Evolutionary conservation across 352 stramenopile genomes (phyloP), one percentile per base, ranked within the genome.

Genomic region (Pythium sp.): DNA sequence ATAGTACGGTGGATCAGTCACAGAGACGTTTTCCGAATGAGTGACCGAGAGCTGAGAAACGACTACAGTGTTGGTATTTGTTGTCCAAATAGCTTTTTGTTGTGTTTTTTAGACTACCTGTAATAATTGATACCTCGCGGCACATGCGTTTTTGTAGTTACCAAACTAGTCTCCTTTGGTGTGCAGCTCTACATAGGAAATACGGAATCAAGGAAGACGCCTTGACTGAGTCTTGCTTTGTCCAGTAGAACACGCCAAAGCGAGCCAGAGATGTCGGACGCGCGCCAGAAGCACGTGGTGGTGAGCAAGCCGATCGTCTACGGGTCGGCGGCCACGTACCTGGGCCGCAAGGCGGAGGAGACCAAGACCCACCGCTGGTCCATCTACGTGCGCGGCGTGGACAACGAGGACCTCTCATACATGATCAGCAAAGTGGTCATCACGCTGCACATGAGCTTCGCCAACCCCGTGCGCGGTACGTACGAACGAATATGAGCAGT

Each of bases 391-490:
- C 89, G 97, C 62, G 94, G 94, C 59, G 87, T 91, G 41, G 89
- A 98, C 67, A 87, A 96, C 41, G 95, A 98, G 75, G 96, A 99
- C 77, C 79, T 99, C 18, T 96, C 84, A 28, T 91, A 93, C 67
- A 97, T 98, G 74, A 89, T 99, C 74, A 90, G 83, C 68, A 99
- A 99, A 82, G 95, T 98, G n/a, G 88, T 98, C 47, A 99, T 99
- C 79, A 98, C 93, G 67, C 77, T 99, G 32, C 97, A 99, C 80
- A 91, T 94, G 12, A 98, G 91, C 70, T 99, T 99, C 77, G 81
- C 92, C 6, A 97, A 98, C 73, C 95, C 96, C 22, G 93, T 97
- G 5, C 77, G 96, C 64, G 89, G 88, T 94, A 51, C 24, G 24
- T 26, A 26, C 32, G 62, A 32, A 26, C 20, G n/a, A 8, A n/a